Evolutionary conservation across 495 filamentous ascomycete genomes (phyloP).

Genomic region (Talaromyces trachyspermus): DNA sequence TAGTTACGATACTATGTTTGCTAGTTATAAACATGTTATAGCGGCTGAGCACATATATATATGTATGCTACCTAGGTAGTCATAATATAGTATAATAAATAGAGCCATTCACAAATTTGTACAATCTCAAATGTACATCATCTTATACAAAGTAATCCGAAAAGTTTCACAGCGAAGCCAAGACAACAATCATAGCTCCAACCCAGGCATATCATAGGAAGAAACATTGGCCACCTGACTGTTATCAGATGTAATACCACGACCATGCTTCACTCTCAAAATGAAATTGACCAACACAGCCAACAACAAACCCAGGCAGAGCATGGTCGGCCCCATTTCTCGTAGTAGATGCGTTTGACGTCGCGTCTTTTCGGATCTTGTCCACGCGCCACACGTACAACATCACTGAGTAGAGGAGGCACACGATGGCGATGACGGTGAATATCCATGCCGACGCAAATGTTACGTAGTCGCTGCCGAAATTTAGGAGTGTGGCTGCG

Average conservation of each 20-base stretch:
- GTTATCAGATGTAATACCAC: not conserved
- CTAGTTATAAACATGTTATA: too few relatives aligned
- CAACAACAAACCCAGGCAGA: slow-evolving; percentile 65
- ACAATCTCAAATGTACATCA: not conserved
- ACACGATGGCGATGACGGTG: slow-evolving; percentile 67
- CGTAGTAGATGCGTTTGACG: slow-evolving; percentile 72
- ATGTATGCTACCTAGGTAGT: too few relatives aligned
- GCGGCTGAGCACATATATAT: too few relatives aligned
- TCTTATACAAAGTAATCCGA: not conserved
- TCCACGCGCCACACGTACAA: slow-evolving; percentile 83
- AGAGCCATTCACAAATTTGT: not conserved
- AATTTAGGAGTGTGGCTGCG: slow-evolving; percentile 87
- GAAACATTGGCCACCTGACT: too few relatives aligned
- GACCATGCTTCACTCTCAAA: slow-evolving; percentile 27
- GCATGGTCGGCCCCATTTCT: slow-evolving; percentile 77
- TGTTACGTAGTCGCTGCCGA: slow-evolving; percentile 49
- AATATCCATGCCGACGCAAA: slow-evolving; percentile 69
- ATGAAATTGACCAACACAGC: slow-evolving; percentile 74
- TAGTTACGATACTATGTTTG: too few relatives aligned
- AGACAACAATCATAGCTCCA: slow-evolving; percentile 4
- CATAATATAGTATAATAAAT: not conserved
- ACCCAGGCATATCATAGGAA: not conserved
- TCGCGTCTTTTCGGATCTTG: slow-evolving; percentile 74
- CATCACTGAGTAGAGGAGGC: slow-evolving; percentile 69
- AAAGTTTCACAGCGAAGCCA: not conserved